Base-by-base conservation (phyloP, 176 grass and related monocot genomes). In the Oryza meridionalis region DNA sequence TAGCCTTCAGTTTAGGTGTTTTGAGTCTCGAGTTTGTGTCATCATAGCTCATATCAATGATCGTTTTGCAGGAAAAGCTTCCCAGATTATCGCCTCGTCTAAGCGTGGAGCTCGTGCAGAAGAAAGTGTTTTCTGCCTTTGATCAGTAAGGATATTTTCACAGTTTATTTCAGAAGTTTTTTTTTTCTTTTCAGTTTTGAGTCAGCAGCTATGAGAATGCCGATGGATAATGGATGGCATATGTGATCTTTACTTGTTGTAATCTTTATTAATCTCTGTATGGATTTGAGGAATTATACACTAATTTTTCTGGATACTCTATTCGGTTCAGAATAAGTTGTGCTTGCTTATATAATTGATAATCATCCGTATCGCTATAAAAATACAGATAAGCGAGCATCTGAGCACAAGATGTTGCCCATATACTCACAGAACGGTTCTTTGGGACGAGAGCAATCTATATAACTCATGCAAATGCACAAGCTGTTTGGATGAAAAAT, bases 81-180 rank as follows among this genome's bases (percentile, higher is more conserved):
- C 91, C 93, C 24, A 93, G 93, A 72, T 87, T 99, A 73, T 96
- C 96, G 9, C 96, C 96, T n/a, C 89, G 93, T 66, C 80, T 99
- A 61, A 85, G 91, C 5, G 89, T 99, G 33, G 93, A 99, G 86
- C 88, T 96, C n/a, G 79, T 99, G 26, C 93, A 96, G 19, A 96
- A 92, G 81, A 99, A 99, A 91, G 86, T 99, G 65, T 87, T 78
- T 47, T 69, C 81, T 5, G 89, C 68, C 10, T 96, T 99, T 87
- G 88, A 96, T 83, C 59, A 77, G 65, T 99, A 86, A 94, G 68
- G 79, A 45, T 15, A 3, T 74, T 3, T 35, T 78, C 42, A 62
- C 26, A 38, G 51, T 59, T 9, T 74, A 1, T 71, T 71, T 42
- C 55, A 61, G 42, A 62, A 49, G 38, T 31, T 6, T 69, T 46